Evolutionary conservation across 2,329 filamentous ascomycete genomes (phyloP).

Genomic region (Cryphonectria nitschkei): DNA sequence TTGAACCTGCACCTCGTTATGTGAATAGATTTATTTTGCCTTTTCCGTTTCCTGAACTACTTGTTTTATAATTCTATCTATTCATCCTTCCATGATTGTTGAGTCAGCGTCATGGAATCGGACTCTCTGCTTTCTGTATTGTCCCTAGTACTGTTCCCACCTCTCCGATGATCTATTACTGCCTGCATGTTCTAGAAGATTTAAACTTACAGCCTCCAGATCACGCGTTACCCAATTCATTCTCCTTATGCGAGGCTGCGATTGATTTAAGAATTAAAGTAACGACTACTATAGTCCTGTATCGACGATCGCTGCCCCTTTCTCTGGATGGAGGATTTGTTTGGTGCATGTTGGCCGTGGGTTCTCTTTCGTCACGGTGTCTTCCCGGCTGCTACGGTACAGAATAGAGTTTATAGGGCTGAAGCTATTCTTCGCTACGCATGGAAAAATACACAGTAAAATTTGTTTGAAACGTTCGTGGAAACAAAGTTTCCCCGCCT

Average conservation of each 20-base stretch:
- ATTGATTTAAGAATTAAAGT: background rate
- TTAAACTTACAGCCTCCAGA: background rate
- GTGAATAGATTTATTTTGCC: too few species aligned
- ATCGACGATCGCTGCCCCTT: background rate
- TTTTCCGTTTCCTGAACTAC: too few species aligned
- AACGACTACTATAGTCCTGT: background rate
- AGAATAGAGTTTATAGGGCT: conserved; percentile 5
- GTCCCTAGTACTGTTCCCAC: too few species aligned
- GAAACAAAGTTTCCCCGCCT: conserved; percentile 22
- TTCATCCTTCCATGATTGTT: background rate
- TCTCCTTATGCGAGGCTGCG: background rate
- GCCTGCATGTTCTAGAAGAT: background rate
- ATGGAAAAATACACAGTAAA: background rate
- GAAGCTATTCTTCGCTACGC: background rate
- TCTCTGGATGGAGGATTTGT: background rate
- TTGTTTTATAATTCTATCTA: too few species aligned
- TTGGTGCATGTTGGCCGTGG: background rate
- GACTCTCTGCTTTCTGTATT: too few species aligned
- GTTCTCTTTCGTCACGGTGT: background rate
- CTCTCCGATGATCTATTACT: too few species aligned
- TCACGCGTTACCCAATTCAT: background rate
- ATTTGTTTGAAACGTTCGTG: conserved; percentile 26
- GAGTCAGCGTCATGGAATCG: background rate
- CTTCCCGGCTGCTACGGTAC: background rate
- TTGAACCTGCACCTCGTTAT: too few species aligned